Evolutionary conservation across 129 eudicot species (phyloP), one percentile per base, ranked within the genome.

Genomic region (Oenanthe sinensis): DNA sequence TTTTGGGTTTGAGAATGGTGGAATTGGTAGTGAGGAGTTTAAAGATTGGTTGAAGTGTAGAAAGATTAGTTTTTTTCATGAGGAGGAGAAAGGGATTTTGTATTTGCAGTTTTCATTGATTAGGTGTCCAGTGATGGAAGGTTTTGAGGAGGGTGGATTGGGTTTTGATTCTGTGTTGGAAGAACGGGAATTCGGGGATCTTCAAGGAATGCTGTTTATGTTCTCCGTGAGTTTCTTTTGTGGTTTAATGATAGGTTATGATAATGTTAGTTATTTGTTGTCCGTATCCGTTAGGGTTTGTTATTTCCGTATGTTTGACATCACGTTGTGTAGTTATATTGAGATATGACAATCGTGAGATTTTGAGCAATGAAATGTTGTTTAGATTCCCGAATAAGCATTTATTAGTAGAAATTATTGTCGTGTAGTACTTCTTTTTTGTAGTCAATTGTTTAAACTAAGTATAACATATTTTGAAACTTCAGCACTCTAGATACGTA

Each of bases 191-290:
- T 84, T 88, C 11, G 93, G 91, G 83, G 93, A 93, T 81, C 93
- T 93, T 77, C 90, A 93, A 75, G 98, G 91, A 46, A 76, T 90
- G 91, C 90, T 93, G 54, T 91, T 93, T 81, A 91, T 93, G 98
- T 91, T 93, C 85, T 89, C 97, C 78, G 98, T 91, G 76, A 87
- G 97, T 86, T 58, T 78, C 28, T 79, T 46, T 17, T 11, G 46
- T 42, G 12, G 36, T 9, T 17, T 54, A 16, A 44, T 78, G 70
- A 48, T 7, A 13, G 9, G 17, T 62, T 72, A 26, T 26, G 42
- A 43, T 72, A 13, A 4, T 72, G 47, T 22, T 60, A n/a, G 50
- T 43, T 44, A 43, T 72, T 22, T 44, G 76, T 19, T 71, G 19
- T 73, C 22, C 22, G 72, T 33, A 2, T 55, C 2, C 10, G 28